Conservation (phyloP, 306 rosid genomes). For the Pyrus bretschneideri region DNA sequence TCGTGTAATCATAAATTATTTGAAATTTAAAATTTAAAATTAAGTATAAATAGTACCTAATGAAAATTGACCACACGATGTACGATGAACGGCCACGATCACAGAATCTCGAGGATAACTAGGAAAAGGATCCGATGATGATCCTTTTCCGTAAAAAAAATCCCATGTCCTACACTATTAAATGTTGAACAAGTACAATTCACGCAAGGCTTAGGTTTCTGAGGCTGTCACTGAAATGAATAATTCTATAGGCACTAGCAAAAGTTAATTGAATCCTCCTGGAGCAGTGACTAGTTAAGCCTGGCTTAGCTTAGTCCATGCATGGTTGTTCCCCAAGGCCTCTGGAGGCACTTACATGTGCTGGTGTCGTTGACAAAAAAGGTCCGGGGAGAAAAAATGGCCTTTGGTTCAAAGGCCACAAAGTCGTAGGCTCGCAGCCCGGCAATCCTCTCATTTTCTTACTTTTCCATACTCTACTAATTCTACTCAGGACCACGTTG, state of each 20-base stretch:
- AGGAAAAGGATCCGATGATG: no score
- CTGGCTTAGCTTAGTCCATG: not conserved
- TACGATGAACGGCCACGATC: no score
- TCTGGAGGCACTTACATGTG: not conserved
- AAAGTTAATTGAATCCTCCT: not conserved
- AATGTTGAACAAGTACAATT: not conserved
- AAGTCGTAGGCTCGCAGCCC: not conserved
- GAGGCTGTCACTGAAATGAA: not conserved
- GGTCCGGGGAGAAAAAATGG: not conserved
- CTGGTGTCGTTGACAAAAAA: slow-evolving; percentile 1
- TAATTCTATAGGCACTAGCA: not conserved
- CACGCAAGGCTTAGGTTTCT: not conserved
- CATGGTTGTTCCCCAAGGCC: not conserved
- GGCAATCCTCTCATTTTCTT: not conserved
- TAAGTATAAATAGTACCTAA: no score
- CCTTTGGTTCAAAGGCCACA: not conserved
- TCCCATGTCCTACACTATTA: not conserved
- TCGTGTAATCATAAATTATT: rapidly evolving
- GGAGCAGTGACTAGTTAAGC: not conserved
- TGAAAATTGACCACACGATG: no score
- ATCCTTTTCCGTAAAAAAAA: not conserved
- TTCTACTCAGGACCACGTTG: not conserved
- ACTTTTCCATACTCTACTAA: not conserved
- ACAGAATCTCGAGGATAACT: no score
- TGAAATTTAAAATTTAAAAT: no score